A percentile compares a stretch with the other conserved stretches of the same genome.
These are phyloP conservation scores for Dovyalis caffra DNA, from an alignment of 345 rosid species.

Conservation along the genomic window DNA sequence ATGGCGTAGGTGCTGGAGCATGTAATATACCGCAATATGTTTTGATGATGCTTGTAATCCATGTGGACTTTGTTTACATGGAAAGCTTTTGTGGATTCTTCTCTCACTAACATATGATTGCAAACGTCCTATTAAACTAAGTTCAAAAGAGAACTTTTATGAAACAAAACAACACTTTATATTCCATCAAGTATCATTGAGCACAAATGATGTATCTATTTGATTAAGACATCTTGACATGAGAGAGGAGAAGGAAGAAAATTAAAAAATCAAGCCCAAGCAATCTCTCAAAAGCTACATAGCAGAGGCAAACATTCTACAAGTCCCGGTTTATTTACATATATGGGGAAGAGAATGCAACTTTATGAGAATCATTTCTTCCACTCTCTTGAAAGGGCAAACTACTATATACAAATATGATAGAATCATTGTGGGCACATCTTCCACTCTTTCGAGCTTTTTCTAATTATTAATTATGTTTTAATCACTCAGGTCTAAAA, in stretches of 20 bases:
- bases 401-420: not conserved
- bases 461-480: not conserved
- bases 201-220: conserved; percentile 37
- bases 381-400: not conserved
- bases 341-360: not conserved
- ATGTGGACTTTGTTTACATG: not conserved
- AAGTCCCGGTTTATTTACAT: not conserved
- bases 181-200: conserved; percentile 39
- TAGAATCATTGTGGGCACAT: conserved; percentile 38
- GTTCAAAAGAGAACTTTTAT: conserved; percentile 49
- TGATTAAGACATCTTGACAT: conserved; percentile 38
- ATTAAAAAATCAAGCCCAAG: not conserved
- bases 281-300: conserved; percentile 8
- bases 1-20: not conserved
- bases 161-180: conserved; percentile 27
- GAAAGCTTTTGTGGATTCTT: conserved; percentile 22
- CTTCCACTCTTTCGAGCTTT: conserved; percentile 21
- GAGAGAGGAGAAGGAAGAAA: not conserved
- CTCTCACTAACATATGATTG: conserved; percentile 29
- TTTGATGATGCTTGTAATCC: conserved; percentile 2
- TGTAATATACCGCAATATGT: not conserved
- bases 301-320: conserved; percentile 2
- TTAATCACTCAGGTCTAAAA: conserved; percentile 19
- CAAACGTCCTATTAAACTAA: conserved; percentile 26
- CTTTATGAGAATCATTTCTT: conserved; percentile 1